These are phyloP conservation scores for Quercus agrifolia DNA, from an alignment of 306 rosid species.

Conservation along the genomic window DNA sequence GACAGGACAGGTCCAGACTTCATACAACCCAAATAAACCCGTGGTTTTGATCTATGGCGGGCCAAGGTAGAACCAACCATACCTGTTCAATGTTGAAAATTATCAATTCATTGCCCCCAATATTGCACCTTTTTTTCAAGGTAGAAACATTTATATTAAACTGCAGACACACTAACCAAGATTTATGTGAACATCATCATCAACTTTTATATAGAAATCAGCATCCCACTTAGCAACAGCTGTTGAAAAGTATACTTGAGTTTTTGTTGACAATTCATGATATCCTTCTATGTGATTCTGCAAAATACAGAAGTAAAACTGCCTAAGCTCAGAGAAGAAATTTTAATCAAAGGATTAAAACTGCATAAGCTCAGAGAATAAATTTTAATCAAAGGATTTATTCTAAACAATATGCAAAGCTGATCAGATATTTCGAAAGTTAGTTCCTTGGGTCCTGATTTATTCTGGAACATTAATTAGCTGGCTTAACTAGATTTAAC, in stretches of 20 bases:
- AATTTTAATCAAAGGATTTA: neutral
- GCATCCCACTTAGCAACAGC: slow-evolving; percentile 65
- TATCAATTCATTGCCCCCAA: neutral
- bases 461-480: neutral
- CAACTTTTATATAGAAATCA: slow-evolving; percentile 61
- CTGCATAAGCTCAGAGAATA: neutral
- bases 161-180: slow-evolving; percentile 34
- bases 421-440: slow-evolving; percentile 1
- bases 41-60: slow-evolving; percentile 56
- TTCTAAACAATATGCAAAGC: neutral
- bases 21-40: slow-evolving; percentile 63
- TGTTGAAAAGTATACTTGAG: slow-evolving; percentile 48
- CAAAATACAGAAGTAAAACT: neutral
- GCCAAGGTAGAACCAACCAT: slow-evolving; percentile 61
- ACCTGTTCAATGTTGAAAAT: slow-evolving; percentile 27
- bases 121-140: neutral
- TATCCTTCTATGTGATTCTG: slow-evolving; percentile 66
- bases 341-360: neutral
- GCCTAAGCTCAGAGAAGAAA: neutral
- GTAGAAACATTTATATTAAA: neutral
- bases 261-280: slow-evolving; percentile 56
- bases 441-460: neutral
- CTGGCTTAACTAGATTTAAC: too few species aligned
- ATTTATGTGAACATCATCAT: slow-evolving; percentile 62
- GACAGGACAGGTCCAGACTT: slow-evolving; percentile 62